phyloP scores from a whole-genome alignment of 176 grass and related monocot genomes.

The Aegilops sharonensis region DNA sequence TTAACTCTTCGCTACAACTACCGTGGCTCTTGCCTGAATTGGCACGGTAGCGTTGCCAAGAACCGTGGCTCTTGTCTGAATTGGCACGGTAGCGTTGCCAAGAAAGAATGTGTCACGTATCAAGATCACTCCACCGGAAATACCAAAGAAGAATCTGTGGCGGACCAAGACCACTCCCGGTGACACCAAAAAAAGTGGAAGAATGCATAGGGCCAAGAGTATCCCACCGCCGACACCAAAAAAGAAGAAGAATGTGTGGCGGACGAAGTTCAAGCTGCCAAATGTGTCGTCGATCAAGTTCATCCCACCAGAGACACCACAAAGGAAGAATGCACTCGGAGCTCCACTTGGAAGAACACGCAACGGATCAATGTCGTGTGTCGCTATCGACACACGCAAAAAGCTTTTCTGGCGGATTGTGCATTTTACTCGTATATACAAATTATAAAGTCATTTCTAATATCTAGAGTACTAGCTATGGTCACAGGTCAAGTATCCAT shows the following conservation, averaged over 20 bases:
- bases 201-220: not conserved
- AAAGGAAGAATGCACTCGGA: not conserved
- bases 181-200: not conserved
- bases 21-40: not conserved
- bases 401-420: too few species aligned
- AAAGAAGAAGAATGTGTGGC: not conserved
- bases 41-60: not conserved
- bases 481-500: too few species aligned
- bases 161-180: not conserved
- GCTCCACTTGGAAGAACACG: not conserved
- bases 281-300: not conserved
- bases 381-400: too few species aligned
- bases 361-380: not conserved
- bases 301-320: not conserved
- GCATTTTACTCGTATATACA: too few species aligned
- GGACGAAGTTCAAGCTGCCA: too few species aligned
- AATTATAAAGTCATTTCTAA: too few species aligned
- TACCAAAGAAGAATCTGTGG: not conserved
- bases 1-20: not conserved
- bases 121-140: not conserved
- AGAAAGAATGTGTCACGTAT: not conserved
- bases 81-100: not conserved
- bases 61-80: not conserved
- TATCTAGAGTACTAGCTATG: too few species aligned
- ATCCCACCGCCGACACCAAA: not conserved